Base-by-base conservation (phyloP, 805 yeast genomes). In the Wickerhamiella kurtzmanii region DNA sequence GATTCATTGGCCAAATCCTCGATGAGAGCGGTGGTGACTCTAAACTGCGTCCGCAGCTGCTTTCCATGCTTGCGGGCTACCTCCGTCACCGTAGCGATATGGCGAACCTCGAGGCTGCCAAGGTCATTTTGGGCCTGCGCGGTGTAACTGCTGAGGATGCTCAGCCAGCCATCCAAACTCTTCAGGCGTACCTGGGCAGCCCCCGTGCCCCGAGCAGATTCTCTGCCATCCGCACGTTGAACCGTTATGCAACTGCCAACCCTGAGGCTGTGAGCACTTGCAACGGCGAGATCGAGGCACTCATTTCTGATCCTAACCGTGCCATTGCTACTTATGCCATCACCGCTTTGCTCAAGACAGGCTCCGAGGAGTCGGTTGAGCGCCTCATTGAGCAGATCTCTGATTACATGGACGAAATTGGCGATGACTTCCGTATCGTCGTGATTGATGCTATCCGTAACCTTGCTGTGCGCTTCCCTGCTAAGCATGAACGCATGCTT, bases 281-380 rank as follows among this genome's bases (percentile, higher is more conserved):
- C 64, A 92, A 86, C 61, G 69, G 74, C 44, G 96, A 88, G 63
- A 74, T 92, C 60, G 97, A 92, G 67, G 69, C 77, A 28, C 73
- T 92, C 62, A 84, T 92, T 58, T 80, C 81, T 61, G 97, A 89
- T 64, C 63, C 88, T 21, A 87, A 85, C 68, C 79, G 95, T 67
- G 80, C 95, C 32, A 79, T 92, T 54, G 89, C 97, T 13, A 92
- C 98, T 15, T 89, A 86, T 65, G 96, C 98, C 22, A 92, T 92
- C 62, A 92, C 97, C 32, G 89, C 97, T 2, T 72, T 92, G 60
- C 76, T 92, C 64, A 92, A 89, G 68, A 89, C 97, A 1, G 95
- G 96, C 62, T 87, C 88, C 53, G 81, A 85, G 51, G 86, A 84
- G 50, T 76, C 77, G 55, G 95, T 92, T 48, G 95, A 89, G 63